Evolutionary conservation across 2,329 filamentous ascomycete species (phyloP).

Genomic region (Fusarium sp.): DNA sequence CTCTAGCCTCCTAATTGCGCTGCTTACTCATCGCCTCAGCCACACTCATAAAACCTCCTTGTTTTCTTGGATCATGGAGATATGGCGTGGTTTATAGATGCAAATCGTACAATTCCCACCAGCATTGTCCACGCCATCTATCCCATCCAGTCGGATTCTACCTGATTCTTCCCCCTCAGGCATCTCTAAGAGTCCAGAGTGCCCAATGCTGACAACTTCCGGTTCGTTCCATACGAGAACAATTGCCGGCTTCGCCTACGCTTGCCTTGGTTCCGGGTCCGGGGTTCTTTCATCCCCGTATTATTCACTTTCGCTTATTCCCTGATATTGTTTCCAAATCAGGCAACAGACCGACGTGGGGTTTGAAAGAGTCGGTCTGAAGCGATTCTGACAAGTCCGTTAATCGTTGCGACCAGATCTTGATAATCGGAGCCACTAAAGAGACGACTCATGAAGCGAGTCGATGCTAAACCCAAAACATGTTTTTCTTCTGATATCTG

Average conservation of each 20-base stretch:
- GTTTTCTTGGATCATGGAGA: slow-evolving; percentile 20
- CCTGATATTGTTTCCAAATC: slow-evolving; percentile 7
- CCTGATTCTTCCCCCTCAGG: slow-evolving; percentile 10
- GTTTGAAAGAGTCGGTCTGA: background rate
- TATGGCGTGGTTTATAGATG: slow-evolving; percentile 36
- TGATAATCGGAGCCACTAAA: slow-evolving; percentile 5
- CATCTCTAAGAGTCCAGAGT: slow-evolving; percentile 1
- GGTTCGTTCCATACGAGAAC: slow-evolving; percentile 17
- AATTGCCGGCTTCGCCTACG: slow-evolving; percentile 9
- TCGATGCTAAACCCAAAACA: background rate
- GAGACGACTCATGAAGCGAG: background rate
- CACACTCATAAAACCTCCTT: slow-evolving; percentile 7
- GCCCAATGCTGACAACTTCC: slow-evolving; percentile 5
- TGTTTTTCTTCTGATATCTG: slow-evolving; percentile 4
- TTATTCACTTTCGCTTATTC: slow-evolving; percentile 7
- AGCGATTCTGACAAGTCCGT: background rate
- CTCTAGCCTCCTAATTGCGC: background rate
- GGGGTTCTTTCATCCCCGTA: slow-evolving; percentile 13
- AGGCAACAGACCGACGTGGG: slow-evolving; percentile 18
- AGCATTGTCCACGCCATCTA: slow-evolving; percentile 27
- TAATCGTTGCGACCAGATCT: slow-evolving; percentile 2
- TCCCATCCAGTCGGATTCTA: slow-evolving; percentile 13
- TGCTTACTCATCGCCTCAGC: background rate
- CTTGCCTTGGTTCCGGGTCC: slow-evolving; percentile 20
- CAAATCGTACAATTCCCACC: slow-evolving; percentile 35